Conservation (phyloP, 306 rosid species). For the Sphenostylis stenocarpa region DNA sequence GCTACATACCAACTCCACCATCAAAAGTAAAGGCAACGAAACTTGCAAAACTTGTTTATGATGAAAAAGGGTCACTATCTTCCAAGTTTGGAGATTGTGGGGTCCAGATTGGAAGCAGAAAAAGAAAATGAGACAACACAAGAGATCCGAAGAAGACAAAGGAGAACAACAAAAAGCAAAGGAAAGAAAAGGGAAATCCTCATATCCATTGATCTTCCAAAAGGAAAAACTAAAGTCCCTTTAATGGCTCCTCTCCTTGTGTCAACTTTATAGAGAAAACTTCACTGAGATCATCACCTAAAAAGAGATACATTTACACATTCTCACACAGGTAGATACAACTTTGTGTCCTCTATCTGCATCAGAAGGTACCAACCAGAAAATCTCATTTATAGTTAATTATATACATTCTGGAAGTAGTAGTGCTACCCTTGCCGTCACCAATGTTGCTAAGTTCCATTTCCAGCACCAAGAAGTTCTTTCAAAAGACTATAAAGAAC, state of each 20-base stretch:
- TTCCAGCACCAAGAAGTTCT: slow-evolving; percentile 74
- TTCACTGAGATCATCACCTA: slow-evolving; percentile 36
- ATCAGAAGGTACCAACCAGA: slow-evolving; percentile 25
- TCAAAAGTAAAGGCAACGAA: slow-evolving; percentile 81
- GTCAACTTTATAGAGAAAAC: slow-evolving; percentile 50
- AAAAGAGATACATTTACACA: slow-evolving; percentile 27
- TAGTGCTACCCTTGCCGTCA: slow-evolving; percentile 1
- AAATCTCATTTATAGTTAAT: slow-evolving; percentile 6
- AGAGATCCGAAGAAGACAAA: slow-evolving; percentile 49
- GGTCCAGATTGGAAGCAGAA: slow-evolving; percentile 46
- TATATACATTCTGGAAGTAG: not conserved
- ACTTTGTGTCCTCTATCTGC: slow-evolving; percentile 24
- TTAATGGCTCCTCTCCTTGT: slow-evolving; percentile 54
- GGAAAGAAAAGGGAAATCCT: not conserved
- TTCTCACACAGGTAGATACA: slow-evolving; percentile 19
- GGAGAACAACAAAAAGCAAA: slow-evolving; percentile 34
- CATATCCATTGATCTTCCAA: not conserved
- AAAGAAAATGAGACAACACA: slow-evolving; percentile 26
- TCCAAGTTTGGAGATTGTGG: slow-evolving; percentile 35
- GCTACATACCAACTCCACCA: slow-evolving; percentile 71
- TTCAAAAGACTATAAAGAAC: slow-evolving; percentile 62
- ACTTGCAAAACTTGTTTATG: slow-evolving; percentile 18
- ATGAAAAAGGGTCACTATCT: slow-evolving; percentile 30
- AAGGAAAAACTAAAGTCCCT: slow-evolving; percentile 31
- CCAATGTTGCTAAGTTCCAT: slow-evolving; percentile 71